phyloP scores from a whole-genome alignment of 2,329 filamentous ascomycete species.

The Alternaria longipes region DNA sequence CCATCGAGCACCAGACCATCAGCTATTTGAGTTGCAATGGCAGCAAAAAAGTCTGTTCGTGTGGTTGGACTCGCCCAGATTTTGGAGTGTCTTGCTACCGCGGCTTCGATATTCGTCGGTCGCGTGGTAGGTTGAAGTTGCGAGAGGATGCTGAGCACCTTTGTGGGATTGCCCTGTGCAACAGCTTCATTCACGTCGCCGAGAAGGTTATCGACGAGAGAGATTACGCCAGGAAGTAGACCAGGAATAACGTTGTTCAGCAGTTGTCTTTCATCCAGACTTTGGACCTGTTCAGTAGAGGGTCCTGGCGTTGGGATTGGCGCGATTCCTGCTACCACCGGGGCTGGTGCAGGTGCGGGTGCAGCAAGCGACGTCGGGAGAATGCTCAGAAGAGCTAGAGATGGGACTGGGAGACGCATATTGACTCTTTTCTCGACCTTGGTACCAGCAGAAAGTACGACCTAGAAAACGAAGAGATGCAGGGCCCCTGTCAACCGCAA shows the following conservation, averaged over 20 bases:
- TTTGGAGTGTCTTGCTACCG: constrained; percentile 13
- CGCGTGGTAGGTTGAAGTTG: constrained; percentile 25
- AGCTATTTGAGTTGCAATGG: constrained; percentile 34
- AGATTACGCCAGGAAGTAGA: constrained; percentile 16
- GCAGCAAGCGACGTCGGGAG: constrained; percentile 17
- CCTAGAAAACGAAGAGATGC: background rate
- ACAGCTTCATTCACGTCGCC: constrained; percentile 25
- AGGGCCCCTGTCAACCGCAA: background rate
- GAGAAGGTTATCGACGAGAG: constrained; percentile 20
- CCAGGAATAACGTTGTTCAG: constrained; percentile 8
- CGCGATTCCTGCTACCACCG: constrained; percentile 1
- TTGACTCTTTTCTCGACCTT: background rate
- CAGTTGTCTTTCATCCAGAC: constrained; percentile 25
- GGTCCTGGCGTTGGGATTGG: constrained; percentile 5
- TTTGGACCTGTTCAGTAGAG: background rate
- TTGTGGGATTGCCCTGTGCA: constrained; percentile 19
- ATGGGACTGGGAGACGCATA: constrained; percentile 21
- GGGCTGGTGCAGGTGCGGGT: constrained; percentile 11
- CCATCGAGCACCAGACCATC: constrained; percentile 28
- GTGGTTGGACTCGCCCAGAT: constrained; percentile 31
- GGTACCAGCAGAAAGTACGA: background rate
- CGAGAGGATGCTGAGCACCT: constrained; percentile 23
- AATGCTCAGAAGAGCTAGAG: constrained; percentile 23
- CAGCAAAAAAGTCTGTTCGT: constrained; percentile 26
- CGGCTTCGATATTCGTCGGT: constrained; percentile 28